These are phyloP conservation scores for Sindora glabra DNA, from an alignment of 306 rosid species.

Conservation along the genomic window DNA sequence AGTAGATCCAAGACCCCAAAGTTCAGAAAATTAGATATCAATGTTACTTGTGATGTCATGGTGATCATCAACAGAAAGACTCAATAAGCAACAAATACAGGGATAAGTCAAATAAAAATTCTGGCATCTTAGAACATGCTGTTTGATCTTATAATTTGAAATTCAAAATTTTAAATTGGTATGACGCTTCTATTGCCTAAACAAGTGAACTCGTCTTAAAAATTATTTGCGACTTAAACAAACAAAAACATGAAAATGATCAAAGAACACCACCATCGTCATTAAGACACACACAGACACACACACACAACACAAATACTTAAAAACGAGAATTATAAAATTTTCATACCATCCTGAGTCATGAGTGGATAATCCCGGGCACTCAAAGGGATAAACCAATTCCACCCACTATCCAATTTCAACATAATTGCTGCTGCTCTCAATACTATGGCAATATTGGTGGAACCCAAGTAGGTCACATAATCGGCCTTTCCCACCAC, in stretches of 20 bases:
- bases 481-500: constrained; percentile 83
- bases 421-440: constrained; percentile 83
- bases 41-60: neutral
- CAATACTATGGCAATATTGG: constrained; percentile 58
- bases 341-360: constrained; percentile 85
- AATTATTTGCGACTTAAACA: neutral
- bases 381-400: constrained; percentile 82
- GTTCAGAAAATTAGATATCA: neutral
- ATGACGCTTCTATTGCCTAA: neutral
- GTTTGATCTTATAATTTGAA: neutral
- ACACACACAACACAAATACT: neutral
- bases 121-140: neutral
- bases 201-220: neutral
- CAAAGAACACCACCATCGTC: too few relatives aligned
- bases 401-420: constrained; percentile 75
- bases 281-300: too few relatives aligned
- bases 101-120: neutral
- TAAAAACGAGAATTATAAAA: constrained; percentile 16
- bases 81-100: neutral
- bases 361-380: constrained; percentile 84
- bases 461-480: constrained; percentile 68
- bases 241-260: neutral
- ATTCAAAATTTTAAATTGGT: neutral
- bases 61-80: neutral
- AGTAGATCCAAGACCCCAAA: neutral